A percentile compares a stretch with the other conserved stretches of the same genome.
Evolutionary conservation across 2,329 filamentous ascomycete species (phyloP).

Genomic region (Colletotrichum australisinense): DNA sequence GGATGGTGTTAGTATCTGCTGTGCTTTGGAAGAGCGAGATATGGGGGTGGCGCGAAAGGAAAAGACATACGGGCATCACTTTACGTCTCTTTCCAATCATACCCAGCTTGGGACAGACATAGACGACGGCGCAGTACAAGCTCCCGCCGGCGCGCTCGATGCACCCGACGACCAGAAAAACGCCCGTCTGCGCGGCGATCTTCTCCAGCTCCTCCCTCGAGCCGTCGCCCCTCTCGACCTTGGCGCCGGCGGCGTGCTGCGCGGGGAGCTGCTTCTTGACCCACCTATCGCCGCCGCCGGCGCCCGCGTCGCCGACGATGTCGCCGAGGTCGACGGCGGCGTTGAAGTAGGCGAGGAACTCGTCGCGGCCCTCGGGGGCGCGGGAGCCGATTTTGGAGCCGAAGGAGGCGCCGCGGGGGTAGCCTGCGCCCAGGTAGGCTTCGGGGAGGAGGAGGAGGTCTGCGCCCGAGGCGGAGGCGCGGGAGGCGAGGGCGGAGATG

Average conservation of each 20-base stretch:
- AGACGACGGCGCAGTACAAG: constrained; percentile 85
- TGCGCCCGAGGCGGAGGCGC: constrained; percentile 66
- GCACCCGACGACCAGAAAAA: constrained; percentile 84
- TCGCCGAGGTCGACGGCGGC: constrained; percentile 87
- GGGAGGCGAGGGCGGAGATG: constrained; percentile 70
- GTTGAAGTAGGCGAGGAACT: constrained; percentile 85
- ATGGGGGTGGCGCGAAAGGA: too few relatives aligned
- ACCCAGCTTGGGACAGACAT: constrained; percentile 80
- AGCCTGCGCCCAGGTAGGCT: constrained; percentile 86
- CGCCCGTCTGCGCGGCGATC: constrained; percentile 79
- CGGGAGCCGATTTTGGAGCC: constrained; percentile 80
- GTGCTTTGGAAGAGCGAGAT: too few relatives aligned
- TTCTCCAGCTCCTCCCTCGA: constrained; percentile 84
- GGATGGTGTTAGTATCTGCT: constrained; percentile 19
- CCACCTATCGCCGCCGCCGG: constrained; percentile 82
- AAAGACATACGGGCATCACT: constrained; percentile 84
- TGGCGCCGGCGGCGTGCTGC: neutral
- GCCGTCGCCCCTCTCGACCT: constrained; percentile 58
- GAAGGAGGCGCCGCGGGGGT: constrained; percentile 84
- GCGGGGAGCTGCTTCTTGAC: constrained; percentile 67
- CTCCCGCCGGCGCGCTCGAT: constrained; percentile 86
- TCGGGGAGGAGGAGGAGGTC: constrained; percentile 90
- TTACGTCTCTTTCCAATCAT: constrained; percentile 88
- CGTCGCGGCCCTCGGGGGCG: constrained; percentile 77
- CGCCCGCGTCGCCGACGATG: constrained; percentile 64